Conservation (phyloP, 2,329 filamentous ascomycete genomes). For the Elsinoe perseae region DNA sequence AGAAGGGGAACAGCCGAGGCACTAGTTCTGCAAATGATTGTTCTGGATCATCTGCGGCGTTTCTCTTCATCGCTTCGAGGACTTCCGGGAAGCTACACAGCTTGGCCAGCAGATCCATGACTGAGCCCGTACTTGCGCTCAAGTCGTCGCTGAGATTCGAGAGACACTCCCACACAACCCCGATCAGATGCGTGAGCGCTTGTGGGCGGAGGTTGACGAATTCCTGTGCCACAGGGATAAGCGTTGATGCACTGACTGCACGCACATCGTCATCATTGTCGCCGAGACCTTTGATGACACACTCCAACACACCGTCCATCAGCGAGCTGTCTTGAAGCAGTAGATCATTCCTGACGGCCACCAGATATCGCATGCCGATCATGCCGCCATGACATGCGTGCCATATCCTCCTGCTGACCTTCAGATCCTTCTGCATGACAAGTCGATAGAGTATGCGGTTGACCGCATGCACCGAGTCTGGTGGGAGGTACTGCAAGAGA, state of each 20-base stretch:
- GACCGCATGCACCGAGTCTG: constrained; percentile 70
- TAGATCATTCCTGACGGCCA: constrained; percentile 88
- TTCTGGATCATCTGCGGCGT: constrained; percentile 72
- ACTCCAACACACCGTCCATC: constrained; percentile 84
- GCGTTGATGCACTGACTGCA: constrained; percentile 91
- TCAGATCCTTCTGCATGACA: constrained; percentile 81
- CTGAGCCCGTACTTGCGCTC: constrained; percentile 92
- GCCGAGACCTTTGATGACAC: constrained; percentile 89
- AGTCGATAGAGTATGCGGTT: constrained; percentile 80
- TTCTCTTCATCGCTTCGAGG: constrained; percentile 84
- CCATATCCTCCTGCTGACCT: constrained; percentile 70
- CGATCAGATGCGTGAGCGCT: constrained; percentile 73
- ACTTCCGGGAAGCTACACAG: constrained; percentile 92
- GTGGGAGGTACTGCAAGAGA: constrained; percentile 73
- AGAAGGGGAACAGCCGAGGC: constrained; percentile 87
- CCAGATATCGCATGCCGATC: constrained; percentile 91
- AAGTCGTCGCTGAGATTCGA: constrained; percentile 95
- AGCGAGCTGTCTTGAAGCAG: constrained; percentile 74
- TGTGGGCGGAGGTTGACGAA: constrained; percentile 78
- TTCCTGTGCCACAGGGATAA: constrained; percentile 92
- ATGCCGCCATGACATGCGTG: constrained; percentile 96
- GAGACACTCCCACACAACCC: constrained; percentile 94
- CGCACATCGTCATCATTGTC: constrained; percentile 93
- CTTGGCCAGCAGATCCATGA: constrained; percentile 96
- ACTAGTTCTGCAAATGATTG: constrained; percentile 89